These are phyloP conservation scores for Sordariomycetes sp. DNA, from an alignment of 2,329 filamentous ascomycete species.

Conservation along the genomic window DNA sequence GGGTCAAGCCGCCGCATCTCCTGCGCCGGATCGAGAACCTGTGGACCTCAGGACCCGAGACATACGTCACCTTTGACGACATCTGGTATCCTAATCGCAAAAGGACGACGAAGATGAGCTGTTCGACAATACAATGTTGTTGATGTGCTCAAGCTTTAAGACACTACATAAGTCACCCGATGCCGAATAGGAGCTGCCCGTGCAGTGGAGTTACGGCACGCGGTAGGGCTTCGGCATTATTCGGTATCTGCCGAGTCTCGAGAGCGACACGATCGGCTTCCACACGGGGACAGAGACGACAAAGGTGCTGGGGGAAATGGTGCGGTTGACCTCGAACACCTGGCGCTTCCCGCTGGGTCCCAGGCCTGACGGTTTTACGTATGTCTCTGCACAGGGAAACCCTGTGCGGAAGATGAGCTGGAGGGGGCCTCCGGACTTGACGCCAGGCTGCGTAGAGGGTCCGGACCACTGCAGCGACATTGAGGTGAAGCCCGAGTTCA, in stretches of 20 bases:
- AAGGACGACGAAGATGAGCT: neutral
- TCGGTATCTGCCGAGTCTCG: neutral
- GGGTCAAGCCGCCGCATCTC: neutral
- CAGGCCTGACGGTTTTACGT: neutral
- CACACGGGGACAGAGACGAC: neutral
- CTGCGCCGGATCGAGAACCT: neutral
- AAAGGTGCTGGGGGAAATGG: neutral
- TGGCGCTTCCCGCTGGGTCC: conserved; percentile 1
- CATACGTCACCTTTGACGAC: too few relatives aligned
- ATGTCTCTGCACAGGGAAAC: neutral
- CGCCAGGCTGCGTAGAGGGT: neutral
- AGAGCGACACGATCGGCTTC: neutral
- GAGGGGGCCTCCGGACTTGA: neutral
- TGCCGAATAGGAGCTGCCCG: neutral
- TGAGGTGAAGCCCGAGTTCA: neutral
- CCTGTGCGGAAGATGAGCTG: neutral
- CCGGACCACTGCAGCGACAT: neutral
- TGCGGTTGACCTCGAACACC: neutral
- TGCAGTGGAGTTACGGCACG: neutral
- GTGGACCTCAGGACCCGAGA: neutral
- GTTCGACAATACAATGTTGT: too few relatives aligned
- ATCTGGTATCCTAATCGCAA: too few relatives aligned
- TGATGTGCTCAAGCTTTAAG: too few relatives aligned
- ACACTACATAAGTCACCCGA: neutral
- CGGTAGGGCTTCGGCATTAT: neutral